Conservation (phyloP, 2,329 filamentous ascomycete species). For the Aspergillus intermedius region DNA sequence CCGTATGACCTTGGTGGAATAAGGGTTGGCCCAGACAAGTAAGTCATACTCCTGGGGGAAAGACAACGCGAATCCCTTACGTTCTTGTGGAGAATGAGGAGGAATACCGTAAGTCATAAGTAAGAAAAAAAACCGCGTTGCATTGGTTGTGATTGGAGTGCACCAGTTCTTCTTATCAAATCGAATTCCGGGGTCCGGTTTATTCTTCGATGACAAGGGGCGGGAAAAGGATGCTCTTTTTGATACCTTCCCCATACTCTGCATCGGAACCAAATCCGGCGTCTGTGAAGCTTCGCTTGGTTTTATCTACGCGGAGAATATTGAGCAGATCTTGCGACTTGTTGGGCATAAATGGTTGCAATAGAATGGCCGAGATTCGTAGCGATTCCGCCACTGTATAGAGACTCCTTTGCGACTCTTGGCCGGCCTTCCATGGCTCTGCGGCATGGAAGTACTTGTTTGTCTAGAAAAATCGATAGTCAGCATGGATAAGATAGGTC, state of each 20-base stretch:
- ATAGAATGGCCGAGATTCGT: conserved; percentile 71
- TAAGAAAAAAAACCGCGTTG: not conserved
- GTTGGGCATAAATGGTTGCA: conserved; percentile 84
- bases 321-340: conserved; percentile 70
- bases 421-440: conserved; percentile 59
- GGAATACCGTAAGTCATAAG: not conserved
- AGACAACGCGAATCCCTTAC: not conserved
- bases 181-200: conserved; percentile 13
- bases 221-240: conserved; percentile 49
- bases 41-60: too few species aligned
- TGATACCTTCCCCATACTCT: conserved; percentile 57
- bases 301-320: conserved; percentile 62
- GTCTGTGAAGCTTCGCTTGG: conserved; percentile 57
- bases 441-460: conserved; percentile 61
- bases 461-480: conserved; percentile 38
- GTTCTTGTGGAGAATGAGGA: conserved; percentile 2
- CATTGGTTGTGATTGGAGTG: conserved; percentile 14
- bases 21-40: too few species aligned
- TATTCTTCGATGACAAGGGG: conserved; percentile 36
- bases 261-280: conserved; percentile 59
- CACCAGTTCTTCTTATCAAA: conserved; percentile 22
- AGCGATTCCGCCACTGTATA: conserved; percentile 69
- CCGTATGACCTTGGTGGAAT: too few species aligned
- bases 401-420: conserved; percentile 53
- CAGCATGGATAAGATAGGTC: conserved; percentile 4